Evolutionary conservation across 1,139 yeast species (phyloP).

Genomic region (Suhomyces kunorum): DNA sequence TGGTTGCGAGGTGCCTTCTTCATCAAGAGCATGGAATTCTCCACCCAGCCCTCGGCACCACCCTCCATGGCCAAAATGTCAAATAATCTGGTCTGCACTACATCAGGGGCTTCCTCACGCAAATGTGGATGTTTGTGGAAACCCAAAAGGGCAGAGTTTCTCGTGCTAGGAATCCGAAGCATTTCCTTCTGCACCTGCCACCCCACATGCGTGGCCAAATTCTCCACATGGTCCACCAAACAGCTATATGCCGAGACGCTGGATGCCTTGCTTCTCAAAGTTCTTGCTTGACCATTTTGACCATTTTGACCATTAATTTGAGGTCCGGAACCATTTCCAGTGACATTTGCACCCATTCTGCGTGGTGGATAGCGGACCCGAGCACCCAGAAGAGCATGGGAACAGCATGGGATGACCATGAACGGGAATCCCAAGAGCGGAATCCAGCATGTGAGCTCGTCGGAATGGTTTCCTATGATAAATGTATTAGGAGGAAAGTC

Average conservation of each 20-base stretch:
- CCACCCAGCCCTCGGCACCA: constrained; percentile 91
- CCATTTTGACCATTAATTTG: too few species aligned
- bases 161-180: constrained; percentile 90
- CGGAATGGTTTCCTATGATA: constrained; percentile 92
- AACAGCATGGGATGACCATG: constrained; percentile 93
- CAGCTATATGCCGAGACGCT: constrained; percentile 70
- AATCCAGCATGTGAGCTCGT: constrained; percentile 93
- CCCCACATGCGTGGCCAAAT: constrained; percentile 65
- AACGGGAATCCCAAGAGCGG: constrained; percentile 87
- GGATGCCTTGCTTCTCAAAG: too few species aligned
- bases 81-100: constrained; percentile 42
- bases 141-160: constrained; percentile 90
- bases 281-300: too few species aligned
- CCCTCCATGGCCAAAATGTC: constrained; percentile 72
- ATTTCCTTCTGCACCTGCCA: constrained; percentile 87
- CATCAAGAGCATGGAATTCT: constrained; percentile 67
- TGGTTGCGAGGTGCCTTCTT: constrained; percentile 45
- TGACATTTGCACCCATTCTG: constrained; percentile 12
- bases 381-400: constrained; percentile 80
- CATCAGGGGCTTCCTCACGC: constrained; percentile 29
- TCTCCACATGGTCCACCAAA: constrained; percentile 80
- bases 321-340: neutral
- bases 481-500: constrained; percentile 72
- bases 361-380: constrained; percentile 62
- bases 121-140: constrained; percentile 33